Base-by-base conservation (phyloP, 345 rosid species). In the Salix suchowensis region DNA sequence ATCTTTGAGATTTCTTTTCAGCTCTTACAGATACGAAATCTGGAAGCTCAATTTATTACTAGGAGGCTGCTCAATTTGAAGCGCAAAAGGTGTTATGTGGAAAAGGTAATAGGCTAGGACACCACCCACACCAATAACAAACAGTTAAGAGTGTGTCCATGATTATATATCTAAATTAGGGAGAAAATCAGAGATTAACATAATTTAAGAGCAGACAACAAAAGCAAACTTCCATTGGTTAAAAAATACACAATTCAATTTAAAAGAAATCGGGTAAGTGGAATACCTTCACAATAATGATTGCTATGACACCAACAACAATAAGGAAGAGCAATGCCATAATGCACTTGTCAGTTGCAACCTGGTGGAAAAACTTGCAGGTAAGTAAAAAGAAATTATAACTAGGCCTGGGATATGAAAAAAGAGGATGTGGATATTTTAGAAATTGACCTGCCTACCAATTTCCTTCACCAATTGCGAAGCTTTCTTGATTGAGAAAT, bases 291-390 rank as follows among this genome's bases (percentile, higher is more conserved):
- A 96, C 97, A 50, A 92, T 92, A 77, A 94, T 89, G 86, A 94
- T 94, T 70, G 90, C 91, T 75, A 94, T 79, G 40, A 96, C 92
- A 28, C 99, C 99, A 78, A 85, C 37, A 52, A 96, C 99, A 64
- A 94, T 89, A 37, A 96, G 90, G 84, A 90, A 80, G 18, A 94
- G 93, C 70, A 96, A 75, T 15, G 93, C 88, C 98, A 96, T 88
- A 61, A 94, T 92, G 84, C 97, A 91, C 74, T 76, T 91, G 85
- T 96, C 99, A 69, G 99, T 96, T 70, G 98, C 98, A 87, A 96
- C 92, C 98, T 96, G 79, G 54, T 24, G 64, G 34, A 44, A 74
- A 37, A 72, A 26, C 19, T 68, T n/a, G 23, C 71, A 14, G 60
- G 36, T 69, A 18, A 65, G 76, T 50, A 58, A 13, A 32, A 42